These are phyloP conservation scores for Aspergillus tamarii DNA, from an alignment of 2,329 filamentous ascomycete species.

Conservation along the genomic window DNA sequence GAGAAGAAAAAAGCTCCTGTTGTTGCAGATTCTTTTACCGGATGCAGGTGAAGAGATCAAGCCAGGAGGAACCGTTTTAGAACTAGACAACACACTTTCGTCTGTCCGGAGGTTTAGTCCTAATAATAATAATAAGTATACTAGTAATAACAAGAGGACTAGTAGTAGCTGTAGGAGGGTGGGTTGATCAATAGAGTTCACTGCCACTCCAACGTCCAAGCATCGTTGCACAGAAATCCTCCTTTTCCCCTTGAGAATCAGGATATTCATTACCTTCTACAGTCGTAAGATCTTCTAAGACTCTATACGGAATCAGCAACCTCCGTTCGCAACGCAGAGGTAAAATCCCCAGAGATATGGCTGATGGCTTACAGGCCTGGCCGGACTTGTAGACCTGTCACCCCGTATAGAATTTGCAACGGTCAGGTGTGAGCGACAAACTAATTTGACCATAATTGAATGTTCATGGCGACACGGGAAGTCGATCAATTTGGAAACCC, in stretches of 20 bases:
- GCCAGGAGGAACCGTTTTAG: neutral
- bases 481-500: neutral
- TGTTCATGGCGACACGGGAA: neutral
- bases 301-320: neutral
- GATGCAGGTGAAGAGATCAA: neutral
- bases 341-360: neutral
- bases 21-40: neutral
- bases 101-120: too few species aligned
- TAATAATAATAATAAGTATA: neutral
- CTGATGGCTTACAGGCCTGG: neutral
- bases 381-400: neutral
- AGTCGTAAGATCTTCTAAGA: neutral
- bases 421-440: neutral
- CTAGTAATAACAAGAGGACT: neutral
- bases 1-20: neutral
- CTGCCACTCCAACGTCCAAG: constrained; percentile 4
- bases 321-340: neutral
- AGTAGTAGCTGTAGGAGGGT: neutral
- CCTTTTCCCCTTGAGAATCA: neutral
- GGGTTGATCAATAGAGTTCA: neutral
- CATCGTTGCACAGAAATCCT: constrained; percentile 2
- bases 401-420: neutral
- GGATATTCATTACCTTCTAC: neutral
- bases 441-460: neutral
- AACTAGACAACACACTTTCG: neutral